These are phyloP conservation scores for Podaxis pistillaris DNA, from an alignment of 768 basidiomycete genomes.

Conservation along the genomic window DNA sequence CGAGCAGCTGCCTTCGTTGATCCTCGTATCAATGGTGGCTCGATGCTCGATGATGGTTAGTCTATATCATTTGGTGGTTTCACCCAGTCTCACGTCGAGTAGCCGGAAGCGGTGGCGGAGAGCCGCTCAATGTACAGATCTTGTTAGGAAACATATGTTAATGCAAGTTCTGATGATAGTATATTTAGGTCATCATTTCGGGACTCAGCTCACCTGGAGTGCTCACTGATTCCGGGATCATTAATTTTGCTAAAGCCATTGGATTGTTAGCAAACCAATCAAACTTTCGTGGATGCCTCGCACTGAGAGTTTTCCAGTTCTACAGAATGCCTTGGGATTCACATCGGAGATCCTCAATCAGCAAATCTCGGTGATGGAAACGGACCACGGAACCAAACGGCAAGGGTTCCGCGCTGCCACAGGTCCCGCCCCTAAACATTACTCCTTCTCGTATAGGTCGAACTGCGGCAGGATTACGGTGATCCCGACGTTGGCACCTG, in stretches of 20 bases:
- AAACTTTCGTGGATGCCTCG: slow-evolving; percentile 20
- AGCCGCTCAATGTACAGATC: slow-evolving; percentile 71
- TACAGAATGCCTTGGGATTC: slow-evolving; percentile 73
- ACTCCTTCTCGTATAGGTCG: slow-evolving; percentile 35
- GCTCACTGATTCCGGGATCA: slow-evolving; percentile 51
- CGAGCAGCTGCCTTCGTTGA: slow-evolving; percentile 36
- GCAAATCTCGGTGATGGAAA: slow-evolving; percentile 82
- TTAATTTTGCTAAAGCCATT: slow-evolving; percentile 60
- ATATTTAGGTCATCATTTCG: slow-evolving; percentile 57
- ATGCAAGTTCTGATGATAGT: neutral
- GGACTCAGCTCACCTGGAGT: slow-evolving; percentile 56
- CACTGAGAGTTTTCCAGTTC: slow-evolving; percentile 20
- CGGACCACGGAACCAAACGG: slow-evolving; percentile 54
- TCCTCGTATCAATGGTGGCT: slow-evolving; percentile 52
- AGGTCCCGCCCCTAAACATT: neutral
- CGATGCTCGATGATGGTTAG: slow-evolving; percentile 59
- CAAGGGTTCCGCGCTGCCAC: slow-evolving; percentile 24
- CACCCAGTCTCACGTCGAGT: neutral
- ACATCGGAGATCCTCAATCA: slow-evolving; percentile 60
- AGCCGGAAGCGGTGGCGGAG: slow-evolving; percentile 47
- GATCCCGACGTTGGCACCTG: slow-evolving; percentile 67
- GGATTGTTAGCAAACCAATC: slow-evolving; percentile 45
- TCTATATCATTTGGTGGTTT: neutral
- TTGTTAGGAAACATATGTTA: slow-evolving; percentile 34
- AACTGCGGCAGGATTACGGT: slow-evolving; percentile 76